phyloP scores from a whole-genome alignment of 805 yeast species.

The Tetrapisispora pingtungensis region DNA sequence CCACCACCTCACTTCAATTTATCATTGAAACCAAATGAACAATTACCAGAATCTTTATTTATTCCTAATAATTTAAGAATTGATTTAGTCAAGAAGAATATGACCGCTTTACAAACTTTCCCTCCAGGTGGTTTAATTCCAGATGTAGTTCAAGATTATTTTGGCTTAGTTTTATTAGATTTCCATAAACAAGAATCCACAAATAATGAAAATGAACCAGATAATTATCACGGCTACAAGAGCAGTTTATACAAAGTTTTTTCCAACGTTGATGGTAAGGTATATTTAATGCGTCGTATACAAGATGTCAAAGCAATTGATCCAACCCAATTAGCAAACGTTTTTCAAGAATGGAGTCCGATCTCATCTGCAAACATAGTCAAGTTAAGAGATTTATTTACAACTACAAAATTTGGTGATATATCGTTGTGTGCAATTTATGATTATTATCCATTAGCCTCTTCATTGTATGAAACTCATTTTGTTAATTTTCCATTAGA shows the following conservation, averaged over 20 bases:
- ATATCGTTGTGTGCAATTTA: slow-evolving; percentile 65
- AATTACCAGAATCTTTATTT: slow-evolving; percentile 59
- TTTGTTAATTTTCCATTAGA: slow-evolving; percentile 30
- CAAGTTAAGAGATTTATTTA: slow-evolving; percentile 68
- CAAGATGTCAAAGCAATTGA: slow-evolving; percentile 47
- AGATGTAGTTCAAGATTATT: slow-evolving; percentile 70
- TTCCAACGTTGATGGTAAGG: slow-evolving; percentile 66
- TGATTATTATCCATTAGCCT: slow-evolving; percentile 75
- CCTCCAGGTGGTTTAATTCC: slow-evolving; percentile 42
- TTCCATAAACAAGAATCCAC: slow-evolving; percentile 22
- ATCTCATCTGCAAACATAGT: slow-evolving; percentile 46
- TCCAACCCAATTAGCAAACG: slow-evolving; percentile 34
- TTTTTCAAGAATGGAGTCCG: slow-evolving; percentile 58
- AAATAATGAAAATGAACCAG: slow-evolving; percentile 7
- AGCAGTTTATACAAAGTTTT: slow-evolving; percentile 68
- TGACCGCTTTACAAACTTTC: slow-evolving; percentile 65
- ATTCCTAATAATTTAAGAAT: slow-evolving; percentile 66
- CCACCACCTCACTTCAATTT: slow-evolving; percentile 65
- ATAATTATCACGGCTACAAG: slow-evolving; percentile 40
- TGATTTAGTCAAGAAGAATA: slow-evolving; percentile 59
- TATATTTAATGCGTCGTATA: slow-evolving; percentile 67
- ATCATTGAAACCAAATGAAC: slow-evolving; percentile 59
- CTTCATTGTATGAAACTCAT: slow-evolving; percentile 62
- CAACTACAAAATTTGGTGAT: slow-evolving; percentile 79
- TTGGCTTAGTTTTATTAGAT: slow-evolving; percentile 78